A percentile compares a stretch with the other conserved stretches of the same genome.
These are phyloP conservation scores for Trichoderma polysporum DNA, from an alignment of 2,329 filamentous ascomycete species.

Conservation along the genomic window DNA sequence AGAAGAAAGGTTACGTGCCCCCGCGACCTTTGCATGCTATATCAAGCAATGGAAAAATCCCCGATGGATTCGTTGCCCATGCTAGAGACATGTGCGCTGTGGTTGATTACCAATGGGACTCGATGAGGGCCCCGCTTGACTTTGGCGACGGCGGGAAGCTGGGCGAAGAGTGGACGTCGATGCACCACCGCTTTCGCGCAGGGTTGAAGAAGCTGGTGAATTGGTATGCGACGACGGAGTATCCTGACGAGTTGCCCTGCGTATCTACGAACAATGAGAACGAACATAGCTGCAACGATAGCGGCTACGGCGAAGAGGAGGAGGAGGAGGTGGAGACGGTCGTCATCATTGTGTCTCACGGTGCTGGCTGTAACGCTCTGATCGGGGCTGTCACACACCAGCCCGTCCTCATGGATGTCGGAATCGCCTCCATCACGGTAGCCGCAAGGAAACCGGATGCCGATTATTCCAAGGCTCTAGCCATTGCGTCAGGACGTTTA, in stretches of 20 bases:
- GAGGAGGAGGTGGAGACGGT: slow-evolving; percentile 72
- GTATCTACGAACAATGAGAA: slow-evolving; percentile 33
- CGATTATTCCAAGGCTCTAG: slow-evolving; percentile 38
- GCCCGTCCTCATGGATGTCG: slow-evolving; percentile 86
- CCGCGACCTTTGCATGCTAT: slow-evolving; percentile 83
- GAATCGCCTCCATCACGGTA: slow-evolving; percentile 88
- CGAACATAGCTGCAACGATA: slow-evolving; percentile 28
- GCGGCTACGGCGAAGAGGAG: slow-evolving; percentile 38
- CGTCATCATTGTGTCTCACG: slow-evolving; percentile 86
- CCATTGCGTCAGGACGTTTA: slow-evolving; percentile 28
- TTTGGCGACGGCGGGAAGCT: slow-evolving; percentile 89
- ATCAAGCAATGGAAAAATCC: slow-evolving; percentile 76
- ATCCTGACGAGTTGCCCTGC: slow-evolving; percentile 52
- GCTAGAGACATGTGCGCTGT: slow-evolving; percentile 81
- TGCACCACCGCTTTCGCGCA: slow-evolving; percentile 86
- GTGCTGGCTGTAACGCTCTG: slow-evolving; percentile 92
- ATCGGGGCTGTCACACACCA: slow-evolving; percentile 90
- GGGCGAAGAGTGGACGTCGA: slow-evolving; percentile 91
- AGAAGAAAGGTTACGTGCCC: slow-evolving; percentile 61
- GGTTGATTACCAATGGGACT: slow-evolving; percentile 97
- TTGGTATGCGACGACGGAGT: slow-evolving; percentile 69
- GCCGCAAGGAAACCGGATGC: slow-evolving; percentile 62
- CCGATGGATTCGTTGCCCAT: slow-evolving; percentile 83
- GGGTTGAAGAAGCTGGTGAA: slow-evolving; percentile 76
- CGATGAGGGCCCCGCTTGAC: slow-evolving; percentile 70